A percentile compares a stretch with the other conserved stretches of the same genome.
Evolutionary conservation across 495 filamentous ascomycete genomes (phyloP).

Genomic region (Hypomontagnella submonticulosa): DNA sequence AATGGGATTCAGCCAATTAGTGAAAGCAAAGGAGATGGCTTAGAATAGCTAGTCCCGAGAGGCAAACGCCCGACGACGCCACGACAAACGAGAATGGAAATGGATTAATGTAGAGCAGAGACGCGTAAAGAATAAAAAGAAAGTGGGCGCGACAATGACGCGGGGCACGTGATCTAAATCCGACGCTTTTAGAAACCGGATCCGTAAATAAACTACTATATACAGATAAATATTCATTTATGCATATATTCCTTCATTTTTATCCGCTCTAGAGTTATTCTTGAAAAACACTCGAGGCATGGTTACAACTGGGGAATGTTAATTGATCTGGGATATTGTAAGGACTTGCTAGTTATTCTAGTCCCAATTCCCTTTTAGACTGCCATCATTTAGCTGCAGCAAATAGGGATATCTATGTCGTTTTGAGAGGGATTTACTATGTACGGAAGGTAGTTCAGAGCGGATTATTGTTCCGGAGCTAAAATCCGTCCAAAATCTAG

Average conservation of each 20-base stretch:
- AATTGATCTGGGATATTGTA: too few relatives aligned
- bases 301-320: too few relatives aligned
- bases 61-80: neutral
- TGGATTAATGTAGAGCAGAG: constrained; percentile 3
- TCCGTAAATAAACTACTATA: neutral
- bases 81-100: neutral
- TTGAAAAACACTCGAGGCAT: too few relatives aligned
- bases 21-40: constrained; percentile 1
- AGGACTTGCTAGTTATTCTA: too few relatives aligned
- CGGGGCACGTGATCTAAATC: constrained; percentile 29
- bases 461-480: neutral
- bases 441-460: neutral
- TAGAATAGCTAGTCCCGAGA: neutral
- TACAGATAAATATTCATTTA: neutral
- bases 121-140: neutral
- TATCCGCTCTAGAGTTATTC: too few relatives aligned
- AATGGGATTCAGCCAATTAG: neutral
- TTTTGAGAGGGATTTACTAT: neutral
- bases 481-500: constrained; percentile 3
- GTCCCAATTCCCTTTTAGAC: neutral
- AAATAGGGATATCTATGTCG: too few relatives aligned
- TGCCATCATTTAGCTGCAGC: too few relatives aligned
- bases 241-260: neutral
- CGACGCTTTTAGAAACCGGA: neutral
- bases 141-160: constrained; percentile 27